Conservation (phyloP, 306 rosid genomes). For the Prunus salicina region DNA sequence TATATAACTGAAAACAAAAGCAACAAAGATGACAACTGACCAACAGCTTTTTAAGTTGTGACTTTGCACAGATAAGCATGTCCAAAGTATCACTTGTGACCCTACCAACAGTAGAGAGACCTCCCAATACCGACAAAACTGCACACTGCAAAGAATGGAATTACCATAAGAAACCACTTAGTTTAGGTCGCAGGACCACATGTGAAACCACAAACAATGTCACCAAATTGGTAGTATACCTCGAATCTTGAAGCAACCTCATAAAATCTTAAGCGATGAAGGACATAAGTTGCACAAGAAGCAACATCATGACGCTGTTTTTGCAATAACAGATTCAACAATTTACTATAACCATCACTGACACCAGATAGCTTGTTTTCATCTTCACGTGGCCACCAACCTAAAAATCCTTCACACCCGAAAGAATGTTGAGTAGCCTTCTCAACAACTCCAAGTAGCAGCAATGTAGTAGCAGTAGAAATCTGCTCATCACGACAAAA, state of each 20-base stretch:
- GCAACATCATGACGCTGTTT: slow-evolving; percentile 90
- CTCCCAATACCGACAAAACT: slow-evolving; percentile 73
- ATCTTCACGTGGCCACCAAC: slow-evolving; percentile 98
- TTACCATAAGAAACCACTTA: slow-evolving; percentile 33
- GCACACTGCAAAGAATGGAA: slow-evolving; percentile 69
- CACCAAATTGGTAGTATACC: slow-evolving; percentile 50
- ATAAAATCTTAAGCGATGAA: slow-evolving; percentile 82
- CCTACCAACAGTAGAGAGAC: slow-evolving; percentile 57
- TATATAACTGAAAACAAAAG: slow-evolving; percentile 24
- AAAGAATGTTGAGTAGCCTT: slow-evolving; percentile 78
- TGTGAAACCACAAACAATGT: not conserved
- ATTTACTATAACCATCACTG: slow-evolving; percentile 79
- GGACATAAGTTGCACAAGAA: slow-evolving; percentile 77
- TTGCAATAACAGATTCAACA: slow-evolving; percentile 75
- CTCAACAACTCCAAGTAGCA: slow-evolving; percentile 86
- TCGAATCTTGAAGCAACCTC: slow-evolving; percentile 89
- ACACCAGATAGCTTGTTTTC: slow-evolving; percentile 62
- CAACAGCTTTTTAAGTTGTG: slow-evolving; percentile 75
- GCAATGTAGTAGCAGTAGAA: slow-evolving; percentile 59
- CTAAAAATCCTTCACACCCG: slow-evolving; percentile 95
- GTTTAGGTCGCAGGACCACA: slow-evolving; percentile 9
- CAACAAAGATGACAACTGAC: slow-evolving; percentile 56
- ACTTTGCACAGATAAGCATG: slow-evolving; percentile 64
- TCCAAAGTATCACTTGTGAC: slow-evolving; percentile 61
- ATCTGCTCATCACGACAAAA: slow-evolving; percentile 48